Percentiles rank a stretch among this genome's conserved stretches.
Evolutionary conservation across 257 asterid genomes (phyloP).

Genomic region (Coffea eugenioides): DNA sequence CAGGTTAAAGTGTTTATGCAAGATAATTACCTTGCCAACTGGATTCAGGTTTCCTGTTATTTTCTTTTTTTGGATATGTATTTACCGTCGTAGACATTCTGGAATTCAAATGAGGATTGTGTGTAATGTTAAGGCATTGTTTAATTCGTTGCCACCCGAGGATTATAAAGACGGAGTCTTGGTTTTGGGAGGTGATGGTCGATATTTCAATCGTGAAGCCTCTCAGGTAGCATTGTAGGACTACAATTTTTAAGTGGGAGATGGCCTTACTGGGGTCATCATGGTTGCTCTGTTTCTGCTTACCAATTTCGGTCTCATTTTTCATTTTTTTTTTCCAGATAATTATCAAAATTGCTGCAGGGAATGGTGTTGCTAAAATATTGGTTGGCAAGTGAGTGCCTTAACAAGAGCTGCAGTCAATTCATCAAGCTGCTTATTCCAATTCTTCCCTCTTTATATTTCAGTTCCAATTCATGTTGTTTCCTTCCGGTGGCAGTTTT

Average conservation of each 20-base stretch:
- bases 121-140: conserved; percentile 57
- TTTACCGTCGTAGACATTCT: conserved; percentile 9
- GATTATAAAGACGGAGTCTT: conserved; percentile 75
- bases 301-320: conserved; percentile 27
- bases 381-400: conserved; percentile 85
- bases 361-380: conserved; percentile 86
- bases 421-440: not conserved
- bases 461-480: not conserved
- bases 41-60: conserved; percentile 81
- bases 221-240: conserved; percentile 62
- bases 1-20: conserved; percentile 89
- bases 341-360: conserved; percentile 88
- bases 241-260: not conserved
- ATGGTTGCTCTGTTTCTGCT: conserved; percentile 10
- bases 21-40: conserved; percentile 88
- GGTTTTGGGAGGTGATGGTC: conserved; percentile 96
- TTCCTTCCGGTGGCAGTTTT: not conserved
- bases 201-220: conserved; percentile 89
- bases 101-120: not conserved
- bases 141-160: conserved; percentile 81
- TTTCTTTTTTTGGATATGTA: conserved; percentile 16
- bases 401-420: not conserved
- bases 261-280: not conserved
- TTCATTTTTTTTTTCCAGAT: conserved; percentile 52
- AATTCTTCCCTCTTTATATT: not conserved